phyloP scores from a whole-genome alignment of 2,329 filamentous ascomycete species.

The Diplocarpon mali region DNA sequence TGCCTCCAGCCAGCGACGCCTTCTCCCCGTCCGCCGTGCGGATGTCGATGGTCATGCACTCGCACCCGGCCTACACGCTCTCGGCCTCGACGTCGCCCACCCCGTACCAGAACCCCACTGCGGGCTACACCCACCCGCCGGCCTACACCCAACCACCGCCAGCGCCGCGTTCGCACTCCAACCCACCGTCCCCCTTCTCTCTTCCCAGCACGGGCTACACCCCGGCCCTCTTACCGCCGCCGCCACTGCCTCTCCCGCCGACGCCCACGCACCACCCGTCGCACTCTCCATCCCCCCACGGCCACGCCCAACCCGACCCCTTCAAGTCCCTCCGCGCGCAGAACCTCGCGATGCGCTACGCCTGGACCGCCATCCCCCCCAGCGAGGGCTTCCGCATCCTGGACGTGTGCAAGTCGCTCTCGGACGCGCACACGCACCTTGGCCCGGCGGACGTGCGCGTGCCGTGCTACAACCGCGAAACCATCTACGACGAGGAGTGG shows the following conservation, averaged over 20 bases:
- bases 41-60: conserved; percentile 14
- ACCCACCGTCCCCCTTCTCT: neutral
- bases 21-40: conserved; percentile 16
- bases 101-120: neutral
- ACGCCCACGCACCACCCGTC: conserved; percentile 15
- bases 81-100: neutral
- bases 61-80: conserved; percentile 4
- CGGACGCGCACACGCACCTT: conserved; percentile 6
- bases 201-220: neutral
- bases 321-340: conserved; percentile 20
- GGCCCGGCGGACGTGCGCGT: conserved; percentile 2
- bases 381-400: conserved; percentile 22
- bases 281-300: conserved; percentile 16
- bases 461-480: conserved; percentile 25
- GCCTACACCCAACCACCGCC: neutral
- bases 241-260: neutral
- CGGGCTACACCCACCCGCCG: neutral
- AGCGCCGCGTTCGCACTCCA: neutral
- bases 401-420: conserved; percentile 18
- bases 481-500: conserved; percentile 25
- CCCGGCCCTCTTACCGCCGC: neutral
- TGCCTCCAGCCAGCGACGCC: conserved; percentile 2
- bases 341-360: conserved; percentile 20
- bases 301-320: conserved; percentile 14
- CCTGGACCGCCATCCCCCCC: conserved; percentile 23